Evolutionary conservation across 768 basidiomycete species (phyloP).

Genomic region (Artomyces pyxidatus): DNA sequence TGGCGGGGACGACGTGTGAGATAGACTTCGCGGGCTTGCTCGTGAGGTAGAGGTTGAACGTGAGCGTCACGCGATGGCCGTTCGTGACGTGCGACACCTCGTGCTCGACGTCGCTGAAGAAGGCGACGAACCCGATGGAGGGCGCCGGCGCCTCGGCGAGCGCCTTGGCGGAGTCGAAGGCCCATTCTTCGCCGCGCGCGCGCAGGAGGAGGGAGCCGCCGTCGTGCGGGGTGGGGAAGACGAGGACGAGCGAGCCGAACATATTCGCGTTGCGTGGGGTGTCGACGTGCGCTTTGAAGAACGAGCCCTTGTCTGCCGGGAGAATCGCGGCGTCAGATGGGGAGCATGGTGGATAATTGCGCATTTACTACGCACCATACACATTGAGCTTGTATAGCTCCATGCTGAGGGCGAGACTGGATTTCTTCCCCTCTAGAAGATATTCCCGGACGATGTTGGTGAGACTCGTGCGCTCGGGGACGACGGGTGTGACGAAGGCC

Average conservation of each 20-base stretch:
- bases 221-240: slow-evolving; percentile 38
- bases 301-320: slow-evolving; percentile 30
- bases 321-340: too few relatives aligned
- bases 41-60: slow-evolving; percentile 32
- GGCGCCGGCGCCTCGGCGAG: slow-evolving; percentile 10
- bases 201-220: slow-evolving; percentile 36
- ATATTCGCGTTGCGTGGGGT: slow-evolving; percentile 36
- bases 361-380: slow-evolving; percentile 26
- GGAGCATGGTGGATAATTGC: not conserved
- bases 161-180: slow-evolving; percentile 29
- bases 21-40: slow-evolving; percentile 1
- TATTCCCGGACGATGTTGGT: slow-evolving; percentile 19
- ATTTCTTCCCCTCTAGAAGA: slow-evolving; percentile 18
- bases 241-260: slow-evolving; percentile 45
- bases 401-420: slow-evolving; percentile 17
- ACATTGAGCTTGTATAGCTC: slow-evolving; percentile 42
- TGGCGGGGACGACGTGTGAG: not conserved
- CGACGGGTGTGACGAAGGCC: slow-evolving; percentile 29
- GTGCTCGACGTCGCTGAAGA: slow-evolving; percentile 38
- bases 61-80: slow-evolving; percentile 37
- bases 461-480: slow-evolving; percentile 21
- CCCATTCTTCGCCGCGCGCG: slow-evolving; percentile 26
- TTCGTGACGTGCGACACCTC: slow-evolving; percentile 34
- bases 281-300: slow-evolving; percentile 45
- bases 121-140: slow-evolving; percentile 31